Percentiles rank a stretch among this genome's conserved stretches.
Evolutionary conservation across 495 filamentous ascomycete genomes (phyloP).

Genomic region (Trypethelium eluteriae): DNA sequence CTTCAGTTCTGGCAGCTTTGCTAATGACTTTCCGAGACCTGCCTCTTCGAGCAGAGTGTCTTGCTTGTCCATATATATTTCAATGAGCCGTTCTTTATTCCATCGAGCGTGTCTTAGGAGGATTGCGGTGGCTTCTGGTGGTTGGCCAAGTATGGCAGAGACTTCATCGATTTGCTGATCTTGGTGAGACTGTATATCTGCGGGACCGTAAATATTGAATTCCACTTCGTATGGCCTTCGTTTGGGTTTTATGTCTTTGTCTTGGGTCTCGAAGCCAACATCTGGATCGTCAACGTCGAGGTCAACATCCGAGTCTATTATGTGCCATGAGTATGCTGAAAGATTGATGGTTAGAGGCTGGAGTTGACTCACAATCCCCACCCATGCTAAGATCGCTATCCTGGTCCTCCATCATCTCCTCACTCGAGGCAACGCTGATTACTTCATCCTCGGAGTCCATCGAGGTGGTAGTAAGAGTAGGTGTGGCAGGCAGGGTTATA

Average conservation of each 20-base stretch:
- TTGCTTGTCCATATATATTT: slow-evolving; percentile 84
- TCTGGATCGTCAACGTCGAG: slow-evolving; percentile 70
- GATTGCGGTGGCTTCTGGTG: slow-evolving; percentile 81
- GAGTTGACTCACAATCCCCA: slow-evolving; percentile 55
- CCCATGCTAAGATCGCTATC: slow-evolving; percentile 71
- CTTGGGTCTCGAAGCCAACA: slow-evolving; percentile 59
- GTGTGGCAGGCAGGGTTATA: slow-evolving; percentile 46
- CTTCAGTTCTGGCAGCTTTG: slow-evolving; percentile 61
- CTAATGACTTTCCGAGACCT: slow-evolving; percentile 62
- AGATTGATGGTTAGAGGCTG: slow-evolving; percentile 11
- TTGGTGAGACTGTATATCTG: slow-evolving; percentile 75
- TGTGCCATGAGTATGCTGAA: not conserved
- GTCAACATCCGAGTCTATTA: slow-evolving; percentile 42
- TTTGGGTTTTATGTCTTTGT: slow-evolving; percentile 66
- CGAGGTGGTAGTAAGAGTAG: slow-evolving; percentile 51
- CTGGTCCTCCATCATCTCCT: slow-evolving; percentile 45
- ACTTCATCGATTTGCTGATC: slow-evolving; percentile 79
- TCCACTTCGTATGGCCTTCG: slow-evolving; percentile 76
- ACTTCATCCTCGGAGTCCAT: slow-evolving; percentile 99
- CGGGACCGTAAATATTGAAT: slow-evolving; percentile 69
- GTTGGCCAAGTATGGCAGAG: slow-evolving; percentile 75
- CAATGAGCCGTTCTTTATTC: slow-evolving; percentile 92
- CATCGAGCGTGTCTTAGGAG: slow-evolving; percentile 80
- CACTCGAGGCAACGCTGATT: slow-evolving; percentile 75
- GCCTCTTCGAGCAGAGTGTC: slow-evolving; percentile 74